A percentile compares a stretch with the other conserved stretches of the same genome.
Evolutionary conservation across 768 basidiomycete genomes (phyloP).

Genomic region (Rhodotorula toruloides): DNA sequence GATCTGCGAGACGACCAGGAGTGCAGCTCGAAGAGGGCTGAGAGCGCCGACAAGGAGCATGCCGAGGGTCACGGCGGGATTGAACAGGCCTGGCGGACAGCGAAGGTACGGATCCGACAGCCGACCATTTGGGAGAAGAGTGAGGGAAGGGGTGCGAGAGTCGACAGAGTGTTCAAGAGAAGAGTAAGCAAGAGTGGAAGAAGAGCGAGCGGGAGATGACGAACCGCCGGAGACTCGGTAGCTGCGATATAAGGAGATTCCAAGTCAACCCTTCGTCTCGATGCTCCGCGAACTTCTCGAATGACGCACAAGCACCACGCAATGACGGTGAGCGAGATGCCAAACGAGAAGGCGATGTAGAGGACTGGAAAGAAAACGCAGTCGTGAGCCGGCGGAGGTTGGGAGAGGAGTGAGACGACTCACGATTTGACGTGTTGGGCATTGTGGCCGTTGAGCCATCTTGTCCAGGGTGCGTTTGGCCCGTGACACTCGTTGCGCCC

Average conservation of each 20-base stretch:
- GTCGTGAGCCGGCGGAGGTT: too few relatives aligned
- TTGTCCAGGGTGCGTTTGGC: neutral
- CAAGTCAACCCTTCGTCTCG: too few relatives aligned
- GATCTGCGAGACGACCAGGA: constrained; percentile 33
- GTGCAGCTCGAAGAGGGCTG: constrained; percentile 16
- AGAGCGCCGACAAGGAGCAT: constrained; percentile 35
- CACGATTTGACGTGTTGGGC: neutral
- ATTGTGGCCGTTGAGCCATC: neutral
- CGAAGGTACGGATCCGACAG: too few relatives aligned
- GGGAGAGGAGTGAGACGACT: too few relatives aligned
- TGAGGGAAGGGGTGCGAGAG: too few relatives aligned
- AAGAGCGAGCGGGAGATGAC: neutral
- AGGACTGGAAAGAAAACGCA: neutral
- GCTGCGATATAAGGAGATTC: too few relatives aligned
- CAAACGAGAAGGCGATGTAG: neutral
- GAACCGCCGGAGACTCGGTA: neutral
- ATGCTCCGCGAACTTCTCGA: too few relatives aligned
- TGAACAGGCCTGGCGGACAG: constrained; percentile 1
- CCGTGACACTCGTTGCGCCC: neutral
- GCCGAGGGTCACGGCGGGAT: constrained; percentile 24
- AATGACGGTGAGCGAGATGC: neutral
- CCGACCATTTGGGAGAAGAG: too few relatives aligned
- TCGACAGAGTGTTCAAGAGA: neutral
- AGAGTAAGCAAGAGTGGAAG: neutral
- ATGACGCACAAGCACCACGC: too few relatives aligned